These are phyloP conservation scores for Pyronema domesticum DNA, from an alignment of 495 filamentous ascomycete genomes.

Conservation along the genomic window DNA sequence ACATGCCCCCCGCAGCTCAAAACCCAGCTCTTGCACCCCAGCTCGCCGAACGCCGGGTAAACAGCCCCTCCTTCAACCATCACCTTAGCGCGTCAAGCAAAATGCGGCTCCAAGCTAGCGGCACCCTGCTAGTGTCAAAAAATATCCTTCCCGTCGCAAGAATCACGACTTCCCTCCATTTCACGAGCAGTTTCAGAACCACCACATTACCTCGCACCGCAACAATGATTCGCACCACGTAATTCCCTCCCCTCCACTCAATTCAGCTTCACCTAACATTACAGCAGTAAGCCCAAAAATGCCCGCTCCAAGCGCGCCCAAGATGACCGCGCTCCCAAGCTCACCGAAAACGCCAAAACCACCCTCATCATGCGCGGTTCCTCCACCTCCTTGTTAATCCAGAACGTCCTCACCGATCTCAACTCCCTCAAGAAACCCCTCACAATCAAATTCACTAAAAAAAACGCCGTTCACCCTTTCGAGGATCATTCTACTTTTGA, in stretches of 20 bases:
- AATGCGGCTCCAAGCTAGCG: neutral
- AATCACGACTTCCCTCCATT: neutral
- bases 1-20: no score
- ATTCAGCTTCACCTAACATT: neutral
- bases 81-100: no score
- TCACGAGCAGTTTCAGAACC: no score
- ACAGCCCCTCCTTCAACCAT: no score
- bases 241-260: constrained; percentile 5
- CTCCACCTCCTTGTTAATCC: constrained; percentile 55
- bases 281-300: constrained; percentile 45
- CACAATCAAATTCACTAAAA: constrained; percentile 79
- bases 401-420: constrained; percentile 67
- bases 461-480: constrained; percentile 85
- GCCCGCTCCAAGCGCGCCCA: constrained; percentile 85
- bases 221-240: constrained; percentile 20
- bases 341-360: constrained; percentile 69
- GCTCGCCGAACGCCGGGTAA: no score
- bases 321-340: constrained; percentile 80
- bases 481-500: constrained; percentile 72
- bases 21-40: no score
- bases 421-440: constrained; percentile 62
- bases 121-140: neutral
- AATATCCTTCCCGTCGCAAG: neutral
- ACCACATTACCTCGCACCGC: neutral
- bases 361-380: constrained; percentile 73